Evolutionary conservation across 2,329 filamentous ascomycete species (phyloP).

Genomic region (Arthrobotrys sphaeroides): DNA sequence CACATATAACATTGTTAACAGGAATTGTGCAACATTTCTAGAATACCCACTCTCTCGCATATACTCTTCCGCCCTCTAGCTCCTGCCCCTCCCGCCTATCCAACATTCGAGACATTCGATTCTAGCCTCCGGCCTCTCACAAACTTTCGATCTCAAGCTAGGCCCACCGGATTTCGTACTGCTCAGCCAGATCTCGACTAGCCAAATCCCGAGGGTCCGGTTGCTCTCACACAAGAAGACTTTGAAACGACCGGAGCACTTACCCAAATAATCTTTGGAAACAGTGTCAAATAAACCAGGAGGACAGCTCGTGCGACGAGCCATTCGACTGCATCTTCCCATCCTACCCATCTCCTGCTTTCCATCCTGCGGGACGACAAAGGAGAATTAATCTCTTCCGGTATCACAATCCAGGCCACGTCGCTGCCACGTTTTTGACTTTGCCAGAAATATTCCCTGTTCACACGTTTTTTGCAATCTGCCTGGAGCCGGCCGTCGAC

Average conservation of each 20-base stretch:
- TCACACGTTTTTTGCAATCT: conserved; percentile 44
- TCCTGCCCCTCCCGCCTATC: conserved; percentile 14
- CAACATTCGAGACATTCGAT: background rate
- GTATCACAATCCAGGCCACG: conserved; percentile 52
- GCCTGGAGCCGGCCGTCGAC: conserved; percentile 30
- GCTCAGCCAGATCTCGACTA: conserved; percentile 37
- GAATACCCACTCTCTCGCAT: conserved; percentile 5
- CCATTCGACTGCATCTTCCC: conserved; percentile 25
- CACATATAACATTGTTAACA: conserved; percentile 1
- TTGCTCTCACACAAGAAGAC: conserved; percentile 31
- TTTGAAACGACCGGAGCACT: conserved; percentile 45
- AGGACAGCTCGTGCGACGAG: conserved; percentile 33
- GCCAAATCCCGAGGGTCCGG: conserved; percentile 37
- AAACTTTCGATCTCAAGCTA: conserved; percentile 44
- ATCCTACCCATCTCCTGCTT: background rate
- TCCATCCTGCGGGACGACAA: conserved; percentile 16
- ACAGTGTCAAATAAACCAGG: conserved; percentile 17
- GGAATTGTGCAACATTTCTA: conserved; percentile 45
- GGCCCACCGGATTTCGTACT: conserved; percentile 29
- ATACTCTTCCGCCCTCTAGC: background rate
- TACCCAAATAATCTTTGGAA: conserved; percentile 51
- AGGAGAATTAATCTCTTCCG: conserved; percentile 17
- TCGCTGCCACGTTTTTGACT: conserved; percentile 54
- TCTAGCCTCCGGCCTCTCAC: conserved; percentile 27
- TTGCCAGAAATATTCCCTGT: conserved; percentile 50